Percentiles rank a stretch among this genome's conserved stretches.
phyloP scores from a whole-genome alignment of 768 basidiomycete species.

The Pisolithus albus region DNA sequence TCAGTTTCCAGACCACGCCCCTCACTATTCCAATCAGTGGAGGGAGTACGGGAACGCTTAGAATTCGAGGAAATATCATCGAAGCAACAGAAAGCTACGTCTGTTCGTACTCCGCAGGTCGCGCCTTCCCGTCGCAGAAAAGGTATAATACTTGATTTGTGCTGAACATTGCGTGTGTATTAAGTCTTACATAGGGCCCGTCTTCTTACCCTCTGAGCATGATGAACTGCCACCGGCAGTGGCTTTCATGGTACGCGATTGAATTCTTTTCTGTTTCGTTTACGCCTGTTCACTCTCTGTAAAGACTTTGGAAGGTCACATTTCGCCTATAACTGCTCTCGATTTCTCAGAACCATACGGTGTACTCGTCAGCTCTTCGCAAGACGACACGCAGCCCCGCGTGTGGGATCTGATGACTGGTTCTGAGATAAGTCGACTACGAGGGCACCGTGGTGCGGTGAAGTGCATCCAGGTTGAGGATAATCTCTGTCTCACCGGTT shows the following conservation, averaged over 20 bases:
- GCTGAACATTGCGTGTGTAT: background rate
- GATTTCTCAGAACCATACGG: constrained; percentile 98
- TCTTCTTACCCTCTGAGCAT: constrained; percentile 95
- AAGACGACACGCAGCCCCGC: constrained; percentile 78
- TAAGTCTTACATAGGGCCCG: constrained; percentile 55
- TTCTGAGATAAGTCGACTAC: constrained; percentile 75
- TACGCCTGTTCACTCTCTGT: constrained; percentile 8
- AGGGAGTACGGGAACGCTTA: constrained; percentile 82
- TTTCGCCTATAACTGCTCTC: constrained; percentile 75
- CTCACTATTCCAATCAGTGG: constrained; percentile 43
- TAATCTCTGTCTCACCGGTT: constrained; percentile 83
- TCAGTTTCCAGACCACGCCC: background rate
- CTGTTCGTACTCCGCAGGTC: constrained; percentile 8
- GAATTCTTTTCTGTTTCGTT: background rate
- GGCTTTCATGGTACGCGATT: constrained; percentile 81
- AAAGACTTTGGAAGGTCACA: constrained; percentile 78
- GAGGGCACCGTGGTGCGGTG: constrained; percentile 75
- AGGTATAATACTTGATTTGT: constrained; percentile 9
- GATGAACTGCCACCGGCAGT: constrained; percentile 90
- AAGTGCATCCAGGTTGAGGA: constrained; percentile 94
- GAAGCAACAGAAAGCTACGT: constrained; percentile 17
- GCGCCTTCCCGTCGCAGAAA: constrained; percentile 29
- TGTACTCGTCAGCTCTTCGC: constrained; percentile 80
- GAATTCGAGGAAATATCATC: constrained; percentile 54
- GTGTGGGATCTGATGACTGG: constrained; percentile 95